Conservation (phyloP, 2,329 filamentous ascomycete genomes). For the Colletotrichum liaoningense region DNA sequence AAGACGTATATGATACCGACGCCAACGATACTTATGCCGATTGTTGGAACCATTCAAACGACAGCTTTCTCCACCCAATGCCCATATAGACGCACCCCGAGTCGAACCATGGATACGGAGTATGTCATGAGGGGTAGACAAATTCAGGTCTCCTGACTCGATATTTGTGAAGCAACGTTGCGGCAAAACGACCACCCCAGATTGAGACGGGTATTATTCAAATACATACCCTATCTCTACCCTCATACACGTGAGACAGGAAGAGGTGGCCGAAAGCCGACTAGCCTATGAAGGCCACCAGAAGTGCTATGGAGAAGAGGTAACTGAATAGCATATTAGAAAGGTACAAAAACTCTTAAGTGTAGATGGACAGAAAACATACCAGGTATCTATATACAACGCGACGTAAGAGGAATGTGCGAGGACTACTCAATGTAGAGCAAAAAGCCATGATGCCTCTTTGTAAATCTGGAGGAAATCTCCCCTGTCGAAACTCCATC, state of each 20-base stretch:
- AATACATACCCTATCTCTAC: constrained; percentile 48
- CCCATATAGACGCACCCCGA: constrained; percentile 41
- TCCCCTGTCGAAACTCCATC: constrained; percentile 35
- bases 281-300: constrained; percentile 48
- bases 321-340: constrained; percentile 46
- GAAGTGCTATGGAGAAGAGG: constrained; percentile 53
- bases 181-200: constrained; percentile 27
- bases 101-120: constrained; percentile 41
- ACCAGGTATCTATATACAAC: constrained; percentile 48
- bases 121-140: constrained; percentile 38
- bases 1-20: constrained; percentile 42
- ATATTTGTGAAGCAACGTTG: constrained; percentile 28
- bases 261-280: constrained; percentile 45
- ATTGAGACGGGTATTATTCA: constrained; percentile 42
- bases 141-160: constrained; percentile 37
- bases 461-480: constrained; percentile 48
- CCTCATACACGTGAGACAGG: constrained; percentile 61
- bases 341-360: constrained; percentile 36
- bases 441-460: constrained; percentile 59
- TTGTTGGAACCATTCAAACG: constrained; percentile 69
- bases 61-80: constrained; percentile 58
- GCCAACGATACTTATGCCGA: constrained; percentile 62
- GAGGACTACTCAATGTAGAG: constrained; percentile 64
- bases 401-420: constrained; percentile 51
- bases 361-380: not conserved